A percentile compares a stretch with the other conserved stretches of the same genome.
phyloP scores from a whole-genome alignment of 306 rosid species.

The Herpetospermum pedunculosum region DNA sequence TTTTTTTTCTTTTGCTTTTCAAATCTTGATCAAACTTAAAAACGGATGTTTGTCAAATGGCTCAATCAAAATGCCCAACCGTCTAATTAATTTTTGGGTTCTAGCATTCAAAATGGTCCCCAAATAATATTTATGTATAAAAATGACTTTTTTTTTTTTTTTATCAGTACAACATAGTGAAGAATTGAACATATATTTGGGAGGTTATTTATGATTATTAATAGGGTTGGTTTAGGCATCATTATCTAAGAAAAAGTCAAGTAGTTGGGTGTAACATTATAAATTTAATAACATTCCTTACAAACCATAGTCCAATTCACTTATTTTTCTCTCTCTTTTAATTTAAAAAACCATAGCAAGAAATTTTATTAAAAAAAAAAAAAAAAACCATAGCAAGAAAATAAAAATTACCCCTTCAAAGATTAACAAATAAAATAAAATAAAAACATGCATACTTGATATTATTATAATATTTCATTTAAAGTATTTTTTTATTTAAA shows the following conservation, averaged over 20 bases:
- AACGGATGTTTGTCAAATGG: background rate
- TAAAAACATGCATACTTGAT: too few relatives aligned
- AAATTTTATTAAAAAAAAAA: too few relatives aligned
- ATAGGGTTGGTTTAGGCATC: background rate
- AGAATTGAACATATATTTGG: background rate
- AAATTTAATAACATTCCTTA: background rate
- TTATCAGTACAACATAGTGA: too few relatives aligned
- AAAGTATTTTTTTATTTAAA: too few relatives aligned
- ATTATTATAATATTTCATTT: too few relatives aligned
- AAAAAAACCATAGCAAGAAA: too few relatives aligned
- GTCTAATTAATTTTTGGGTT: background rate
- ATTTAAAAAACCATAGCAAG: too few relatives aligned
- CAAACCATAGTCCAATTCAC: background rate
- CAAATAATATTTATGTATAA: background rate
- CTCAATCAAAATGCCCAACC: background rate
- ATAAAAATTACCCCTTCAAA: too few relatives aligned
- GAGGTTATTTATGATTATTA: background rate
- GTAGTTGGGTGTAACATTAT: background rate
- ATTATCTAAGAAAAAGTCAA: background rate
- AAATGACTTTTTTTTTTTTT: too few relatives aligned
- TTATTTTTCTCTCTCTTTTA: background rate
- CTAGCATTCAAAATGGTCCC: background rate
- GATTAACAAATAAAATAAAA: too few relatives aligned
- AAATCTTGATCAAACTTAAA: background rate
- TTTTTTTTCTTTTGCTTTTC: too few relatives aligned